Conservation (phyloP, 129 eudicot species). For the Heracleum sosnowskyi region DNA sequence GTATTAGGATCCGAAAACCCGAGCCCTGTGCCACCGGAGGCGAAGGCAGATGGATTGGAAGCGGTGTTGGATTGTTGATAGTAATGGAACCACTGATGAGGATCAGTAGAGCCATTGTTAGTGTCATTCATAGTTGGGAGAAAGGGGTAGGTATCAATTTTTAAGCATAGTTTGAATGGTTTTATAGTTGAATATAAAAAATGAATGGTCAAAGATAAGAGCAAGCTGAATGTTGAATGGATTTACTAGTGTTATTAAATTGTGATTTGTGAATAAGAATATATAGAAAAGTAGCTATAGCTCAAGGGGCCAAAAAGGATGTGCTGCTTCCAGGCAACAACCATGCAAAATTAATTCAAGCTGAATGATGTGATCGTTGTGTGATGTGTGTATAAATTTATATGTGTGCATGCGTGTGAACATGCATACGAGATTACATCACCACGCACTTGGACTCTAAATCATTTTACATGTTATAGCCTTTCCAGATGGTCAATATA, state of each 20-base stretch:
- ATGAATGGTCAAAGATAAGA: not conserved
- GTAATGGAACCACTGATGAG: slow-evolving; percentile 6
- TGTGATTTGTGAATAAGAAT: not conserved
- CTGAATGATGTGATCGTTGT: slow-evolving; percentile 3
- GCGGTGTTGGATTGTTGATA: not conserved
- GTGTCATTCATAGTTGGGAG: slow-evolving; percentile 5
- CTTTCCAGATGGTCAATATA: slow-evolving; percentile 4
- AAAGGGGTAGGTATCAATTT: not conserved
- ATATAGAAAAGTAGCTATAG: not conserved
- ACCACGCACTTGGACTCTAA: not conserved
- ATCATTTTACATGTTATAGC: not conserved
- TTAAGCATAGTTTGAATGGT: slow-evolving; percentile 8
- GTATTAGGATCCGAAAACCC: not conserved
- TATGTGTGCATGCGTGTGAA: not conserved
- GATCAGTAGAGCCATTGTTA: not conserved
- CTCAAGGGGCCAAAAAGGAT: not conserved
- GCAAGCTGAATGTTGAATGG: slow-evolving; percentile 7
- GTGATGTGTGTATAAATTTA: not conserved
- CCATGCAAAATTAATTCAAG: not conserved
- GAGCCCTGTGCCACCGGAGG: not conserved
- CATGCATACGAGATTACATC: slow-evolving; percentile 8
- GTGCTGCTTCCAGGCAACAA: slow-evolving; percentile 7
- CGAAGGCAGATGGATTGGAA: no score
- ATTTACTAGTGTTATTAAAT: not conserved
- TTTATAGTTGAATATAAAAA: slow-evolving; percentile 1